Conservation (phyloP, 257 asterid genomes). For the Mentha longifolia region DNA sequence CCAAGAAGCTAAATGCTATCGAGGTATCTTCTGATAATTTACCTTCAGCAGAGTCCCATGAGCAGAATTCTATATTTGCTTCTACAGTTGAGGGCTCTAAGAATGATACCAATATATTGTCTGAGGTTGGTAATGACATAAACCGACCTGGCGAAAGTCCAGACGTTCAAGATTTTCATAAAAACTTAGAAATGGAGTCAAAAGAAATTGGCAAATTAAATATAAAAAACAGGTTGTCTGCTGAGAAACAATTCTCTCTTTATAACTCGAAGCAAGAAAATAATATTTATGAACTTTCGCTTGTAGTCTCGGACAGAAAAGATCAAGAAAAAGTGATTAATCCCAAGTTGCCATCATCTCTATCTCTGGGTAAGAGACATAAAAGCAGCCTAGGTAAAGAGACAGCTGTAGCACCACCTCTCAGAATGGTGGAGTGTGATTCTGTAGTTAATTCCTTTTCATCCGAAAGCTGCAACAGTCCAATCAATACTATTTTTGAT, state of each 20-base stretch:
- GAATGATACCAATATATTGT: conserved; percentile 27
- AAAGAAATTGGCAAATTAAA: conserved; percentile 24
- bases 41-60: conserved; percentile 32
- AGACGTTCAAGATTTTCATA: conserved; percentile 32
- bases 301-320: conserved; percentile 33
- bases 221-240: conserved; percentile 39
- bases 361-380: conserved; percentile 22
- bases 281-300: conserved; percentile 32
- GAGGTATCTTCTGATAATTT: conserved; percentile 32
- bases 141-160: conserved; percentile 29
- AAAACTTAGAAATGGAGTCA: conserved; percentile 37
- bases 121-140: conserved; percentile 37
- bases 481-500: conserved; percentile 28
- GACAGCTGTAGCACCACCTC: conserved; percentile 26
- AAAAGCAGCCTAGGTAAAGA: conserved; percentile 31
- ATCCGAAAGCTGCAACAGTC: conserved; percentile 35
- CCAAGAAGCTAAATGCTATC: conserved; percentile 32
- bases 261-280: conserved; percentile 39
- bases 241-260: conserved; percentile 36
- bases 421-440: conserved; percentile 26
- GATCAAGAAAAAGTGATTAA: conserved; percentile 34
- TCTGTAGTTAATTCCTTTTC: conserved; percentile 29
- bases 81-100: conserved; percentile 36
- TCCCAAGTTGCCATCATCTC: conserved; percentile 31
- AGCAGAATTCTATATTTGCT: conserved; percentile 39